These are phyloP conservation scores for Diplocarpon mali DNA, from an alignment of 2,329 filamentous ascomycete genomes.

Conservation along the genomic window DNA sequence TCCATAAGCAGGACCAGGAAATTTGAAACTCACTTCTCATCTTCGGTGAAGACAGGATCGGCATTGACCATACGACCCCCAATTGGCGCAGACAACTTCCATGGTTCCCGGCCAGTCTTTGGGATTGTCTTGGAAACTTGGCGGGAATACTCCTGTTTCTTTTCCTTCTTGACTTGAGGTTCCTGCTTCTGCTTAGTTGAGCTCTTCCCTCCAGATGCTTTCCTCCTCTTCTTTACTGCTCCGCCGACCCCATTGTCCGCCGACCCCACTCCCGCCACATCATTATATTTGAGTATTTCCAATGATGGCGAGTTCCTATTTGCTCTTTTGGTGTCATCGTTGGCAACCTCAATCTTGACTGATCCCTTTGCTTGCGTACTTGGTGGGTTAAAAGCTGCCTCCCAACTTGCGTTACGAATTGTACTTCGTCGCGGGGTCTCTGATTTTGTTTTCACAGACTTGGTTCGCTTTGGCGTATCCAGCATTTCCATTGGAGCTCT, in stretches of 20 bases:
- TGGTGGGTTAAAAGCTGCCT: conserved; percentile 21
- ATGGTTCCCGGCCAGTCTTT: conserved; percentile 26
- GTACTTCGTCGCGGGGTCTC: conserved; percentile 10
- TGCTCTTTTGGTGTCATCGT: conserved; percentile 7
- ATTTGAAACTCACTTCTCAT: conserved; percentile 45
- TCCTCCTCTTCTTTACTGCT: conserved; percentile 3
- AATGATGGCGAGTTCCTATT: conserved; percentile 8
- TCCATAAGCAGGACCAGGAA: conserved; percentile 6
- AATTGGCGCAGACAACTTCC: conserved; percentile 53
- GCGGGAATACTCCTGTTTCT: background rate
- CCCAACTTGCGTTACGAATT: conserved; percentile 17
- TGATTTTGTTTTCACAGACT: conserved; percentile 15
- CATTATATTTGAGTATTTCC: conserved; percentile 19
- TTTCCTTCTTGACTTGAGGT: conserved; percentile 14
- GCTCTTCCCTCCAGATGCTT: background rate
- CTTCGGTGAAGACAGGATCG: conserved; percentile 48
- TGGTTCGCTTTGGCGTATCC: conserved; percentile 24
- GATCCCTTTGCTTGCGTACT: conserved; percentile 4
- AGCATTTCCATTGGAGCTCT: conserved; percentile 24
- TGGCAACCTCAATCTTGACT: conserved; percentile 18
- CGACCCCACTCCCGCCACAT: conserved; percentile 5
- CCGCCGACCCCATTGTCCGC: conserved; percentile 1
- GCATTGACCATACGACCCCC: conserved; percentile 55
- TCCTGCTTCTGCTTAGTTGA: background rate
- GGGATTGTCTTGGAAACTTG: conserved; percentile 6